Percentiles rank a stretch among this genome's conserved stretches.
Conservation (phyloP, 139 green algal genomes). For the Nannochloris sp. region DNA sequence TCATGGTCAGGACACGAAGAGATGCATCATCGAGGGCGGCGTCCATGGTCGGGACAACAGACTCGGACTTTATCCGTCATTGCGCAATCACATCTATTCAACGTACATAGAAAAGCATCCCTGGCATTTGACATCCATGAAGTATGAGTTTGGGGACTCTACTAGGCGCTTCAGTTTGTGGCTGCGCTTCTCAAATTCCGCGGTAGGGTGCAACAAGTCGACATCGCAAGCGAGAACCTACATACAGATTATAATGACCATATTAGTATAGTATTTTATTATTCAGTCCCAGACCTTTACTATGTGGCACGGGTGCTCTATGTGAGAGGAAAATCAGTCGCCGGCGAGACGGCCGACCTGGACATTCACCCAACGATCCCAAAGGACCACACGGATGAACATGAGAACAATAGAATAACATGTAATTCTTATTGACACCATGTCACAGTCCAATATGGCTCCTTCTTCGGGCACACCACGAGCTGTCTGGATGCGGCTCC, state of each 20-base stretch:
- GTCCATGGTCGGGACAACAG: neutral
- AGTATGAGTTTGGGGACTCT: conserved; percentile 77
- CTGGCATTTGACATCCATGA: conserved; percentile 98
- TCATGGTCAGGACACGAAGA: too few species aligned
- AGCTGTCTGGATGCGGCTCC: too few species aligned
- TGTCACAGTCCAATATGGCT: too few species aligned
- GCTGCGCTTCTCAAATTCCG: conserved; percentile 87
- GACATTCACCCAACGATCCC: too few species aligned
- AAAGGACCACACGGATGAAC: too few species aligned
- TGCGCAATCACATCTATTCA: neutral
- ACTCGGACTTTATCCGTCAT: neutral
- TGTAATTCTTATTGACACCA: too few species aligned
- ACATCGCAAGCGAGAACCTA: conserved; percentile 71
- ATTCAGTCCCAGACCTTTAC: neutral
- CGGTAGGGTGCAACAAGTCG: conserved; percentile 92
- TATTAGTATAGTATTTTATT: neutral
- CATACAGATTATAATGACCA: conserved; percentile 2
- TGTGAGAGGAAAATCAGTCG: too few species aligned
- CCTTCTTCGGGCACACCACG: too few species aligned
- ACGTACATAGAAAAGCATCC: conserved; percentile 88
- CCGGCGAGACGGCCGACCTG: too few species aligned
- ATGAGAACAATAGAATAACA: too few species aligned
- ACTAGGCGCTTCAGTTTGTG: conserved; percentile 97
- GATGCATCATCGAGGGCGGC: neutral
- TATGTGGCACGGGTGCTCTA: too few species aligned